These are phyloP conservation scores for Aristolochia californica DNA, from an alignment of 164 flowering plant genomes.

Conservation along the genomic window DNA sequence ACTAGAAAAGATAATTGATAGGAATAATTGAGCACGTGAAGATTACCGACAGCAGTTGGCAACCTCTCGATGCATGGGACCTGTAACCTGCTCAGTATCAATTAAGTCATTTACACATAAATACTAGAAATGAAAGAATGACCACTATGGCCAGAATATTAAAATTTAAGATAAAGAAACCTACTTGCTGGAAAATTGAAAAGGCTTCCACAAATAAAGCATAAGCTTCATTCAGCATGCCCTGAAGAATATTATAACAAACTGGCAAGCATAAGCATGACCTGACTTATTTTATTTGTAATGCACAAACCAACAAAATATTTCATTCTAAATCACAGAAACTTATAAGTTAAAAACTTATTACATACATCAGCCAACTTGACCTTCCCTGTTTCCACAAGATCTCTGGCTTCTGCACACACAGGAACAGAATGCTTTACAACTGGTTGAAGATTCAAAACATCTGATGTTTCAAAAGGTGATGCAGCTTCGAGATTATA, in stretches of 20 bases:
- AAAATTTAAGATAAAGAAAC: neutral
- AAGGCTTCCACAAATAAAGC: conserved; percentile 87
- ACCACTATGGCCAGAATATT: neutral
- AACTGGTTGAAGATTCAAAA: conserved; percentile 79
- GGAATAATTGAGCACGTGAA: conserved; percentile 1
- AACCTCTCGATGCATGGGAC: conserved; percentile 99
- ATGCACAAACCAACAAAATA: neutral
- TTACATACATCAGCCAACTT: conserved; percentile 79
- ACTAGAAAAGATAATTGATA: neutral
- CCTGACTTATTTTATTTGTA: neutral
- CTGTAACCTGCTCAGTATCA: conserved; percentile 59
- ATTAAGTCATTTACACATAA: neutral
- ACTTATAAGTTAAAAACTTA: neutral
- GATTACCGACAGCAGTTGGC: conserved; percentile 92
- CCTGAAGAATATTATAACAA: conserved; percentile 36
- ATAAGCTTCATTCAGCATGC: conserved; percentile 93
- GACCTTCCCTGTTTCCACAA: conserved; percentile 85
- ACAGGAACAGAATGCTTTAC: conserved; percentile 92
- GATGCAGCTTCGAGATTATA: conserved; percentile 55
- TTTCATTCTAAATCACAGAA: neutral
- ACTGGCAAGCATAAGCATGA: neutral
- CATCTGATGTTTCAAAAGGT: conserved; percentile 75
- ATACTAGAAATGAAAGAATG: neutral
- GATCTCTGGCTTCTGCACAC: conserved; percentile 87
- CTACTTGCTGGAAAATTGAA: conserved; percentile 89